Conservation (phyloP, 163 green algal species). For the Coccomyxa subellipsoidea region DNA sequence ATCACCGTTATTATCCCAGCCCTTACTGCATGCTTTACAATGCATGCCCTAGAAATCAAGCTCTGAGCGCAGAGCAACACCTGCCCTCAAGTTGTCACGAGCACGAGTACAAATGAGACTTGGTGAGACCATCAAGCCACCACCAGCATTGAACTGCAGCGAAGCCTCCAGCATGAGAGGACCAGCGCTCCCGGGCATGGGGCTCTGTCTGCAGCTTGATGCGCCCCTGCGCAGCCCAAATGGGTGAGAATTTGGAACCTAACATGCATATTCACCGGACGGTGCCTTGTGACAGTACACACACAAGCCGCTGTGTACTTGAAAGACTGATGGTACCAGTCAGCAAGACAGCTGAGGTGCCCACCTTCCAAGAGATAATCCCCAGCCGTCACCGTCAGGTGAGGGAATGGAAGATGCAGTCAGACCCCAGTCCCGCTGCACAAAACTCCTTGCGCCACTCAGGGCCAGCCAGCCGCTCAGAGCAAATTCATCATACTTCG, state of each 20-base stretch:
- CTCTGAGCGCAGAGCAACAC: neutral
- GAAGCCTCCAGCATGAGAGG: neutral
- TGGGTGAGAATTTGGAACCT: neutral
- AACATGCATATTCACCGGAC: neutral
- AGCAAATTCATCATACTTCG: neutral
- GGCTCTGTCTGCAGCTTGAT: neutral
- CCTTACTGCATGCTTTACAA: neutral
- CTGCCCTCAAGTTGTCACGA: neutral
- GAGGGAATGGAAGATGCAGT: neutral
- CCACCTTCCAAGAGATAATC: neutral
- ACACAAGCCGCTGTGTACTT: neutral
- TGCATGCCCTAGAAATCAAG: neutral
- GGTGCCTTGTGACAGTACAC: too few species aligned
- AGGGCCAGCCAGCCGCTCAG: neutral
- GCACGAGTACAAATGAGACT: neutral
- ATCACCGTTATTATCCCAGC: neutral
- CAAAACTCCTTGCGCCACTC: neutral
- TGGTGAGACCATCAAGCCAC: neutral
- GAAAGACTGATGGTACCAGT: neutral
- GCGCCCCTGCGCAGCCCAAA: neutral
- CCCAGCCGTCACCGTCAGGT: neutral
- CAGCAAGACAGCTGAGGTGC: neutral
- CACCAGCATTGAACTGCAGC: neutral
- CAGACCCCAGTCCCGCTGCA: neutral
- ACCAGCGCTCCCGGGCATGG: neutral